Evolutionary conservation across 164 flowering plant species (phyloP).

Genomic region (Echeveria elegans): DNA sequence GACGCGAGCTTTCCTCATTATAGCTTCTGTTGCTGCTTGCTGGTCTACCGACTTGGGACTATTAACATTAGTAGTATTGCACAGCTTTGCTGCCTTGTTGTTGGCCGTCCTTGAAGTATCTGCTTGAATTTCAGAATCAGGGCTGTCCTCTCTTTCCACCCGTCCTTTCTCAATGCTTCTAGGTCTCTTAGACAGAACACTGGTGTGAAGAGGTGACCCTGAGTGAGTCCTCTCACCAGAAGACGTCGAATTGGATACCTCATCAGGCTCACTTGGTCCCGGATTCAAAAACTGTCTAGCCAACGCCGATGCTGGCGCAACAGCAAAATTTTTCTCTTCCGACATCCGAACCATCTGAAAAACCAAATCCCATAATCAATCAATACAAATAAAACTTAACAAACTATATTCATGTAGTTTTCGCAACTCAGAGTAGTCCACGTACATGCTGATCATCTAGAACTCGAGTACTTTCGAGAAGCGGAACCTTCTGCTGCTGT

Average conservation of each 20-base stretch:
- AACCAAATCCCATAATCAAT: too few relatives aligned
- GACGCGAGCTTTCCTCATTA: background rate
- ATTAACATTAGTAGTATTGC: background rate
- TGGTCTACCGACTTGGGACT: background rate
- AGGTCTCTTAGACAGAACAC: too few relatives aligned
- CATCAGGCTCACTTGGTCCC: background rate
- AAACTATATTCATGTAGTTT: too few relatives aligned
- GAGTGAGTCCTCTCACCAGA: background rate
- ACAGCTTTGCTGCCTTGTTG: background rate
- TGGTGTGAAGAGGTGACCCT: background rate
- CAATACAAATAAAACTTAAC: too few relatives aligned
- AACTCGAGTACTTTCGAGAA: background rate
- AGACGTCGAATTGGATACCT: background rate
- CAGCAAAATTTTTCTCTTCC: background rate
- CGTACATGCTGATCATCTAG: background rate
- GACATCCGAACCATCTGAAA: background rate
- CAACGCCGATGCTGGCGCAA: background rate
- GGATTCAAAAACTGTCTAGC: background rate
- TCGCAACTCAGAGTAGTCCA: too few relatives aligned
- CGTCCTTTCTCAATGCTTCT: background rate
- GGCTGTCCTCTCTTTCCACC: background rate
- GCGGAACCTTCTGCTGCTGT: background rate
- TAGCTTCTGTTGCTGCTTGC: background rate
- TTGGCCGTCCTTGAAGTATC: background rate
- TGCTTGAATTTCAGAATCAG: background rate